Base-by-base conservation (phyloP, 2,329 filamentous ascomycete species). In the Alternaria sp. region DNA sequence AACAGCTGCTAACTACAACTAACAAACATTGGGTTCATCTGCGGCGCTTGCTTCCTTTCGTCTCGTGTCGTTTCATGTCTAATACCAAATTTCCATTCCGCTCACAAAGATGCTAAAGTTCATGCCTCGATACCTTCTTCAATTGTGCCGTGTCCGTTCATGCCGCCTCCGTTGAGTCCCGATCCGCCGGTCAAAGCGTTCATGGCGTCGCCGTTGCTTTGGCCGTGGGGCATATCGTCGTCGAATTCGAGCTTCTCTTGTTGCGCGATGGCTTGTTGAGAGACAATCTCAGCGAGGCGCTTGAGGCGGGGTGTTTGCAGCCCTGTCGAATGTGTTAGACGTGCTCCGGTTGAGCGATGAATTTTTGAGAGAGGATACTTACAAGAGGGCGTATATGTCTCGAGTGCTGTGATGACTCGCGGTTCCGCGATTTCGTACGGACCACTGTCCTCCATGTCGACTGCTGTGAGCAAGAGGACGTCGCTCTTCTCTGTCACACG, bases 381-480 rank as follows among this genome's bases (percentile, higher is more conserved):
- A 95, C 94, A 99, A 68, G 93, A 97, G 63, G 95, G 95, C 50
- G 95, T 98, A 77, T 99, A 99, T 13, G 95, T 99, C 82, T 99
- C 95, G 66, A 99, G 82, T 52, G 95, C 95, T 3, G 93, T 97
- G 73, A 99, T 99, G 53, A 92, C 91, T 75, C 95, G 87, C 28
- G 95, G 95, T 79, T 99, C 95, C 13, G 95, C 95, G 78, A 99
- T 99, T 79, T 98, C 95, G 74, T 99, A 99, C 26, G 94, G 95
- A 24, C 95, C 95, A 70, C 92, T 97, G 80, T 99, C 95, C 74
- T 99, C 95, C 93, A 99, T 97, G 78, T 99, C 95, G 58, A 99
- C 93, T 48, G 95, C 93, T 58, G 94, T 90, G 45, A 99, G 84
- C 56, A 99, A 87, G 51, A 99, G 85, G 3, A 98, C 93, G 71